These are phyloP conservation scores for Colletotrichum truncatum DNA, from an alignment of 2,329 filamentous ascomycete genomes.

Conservation along the genomic window DNA sequence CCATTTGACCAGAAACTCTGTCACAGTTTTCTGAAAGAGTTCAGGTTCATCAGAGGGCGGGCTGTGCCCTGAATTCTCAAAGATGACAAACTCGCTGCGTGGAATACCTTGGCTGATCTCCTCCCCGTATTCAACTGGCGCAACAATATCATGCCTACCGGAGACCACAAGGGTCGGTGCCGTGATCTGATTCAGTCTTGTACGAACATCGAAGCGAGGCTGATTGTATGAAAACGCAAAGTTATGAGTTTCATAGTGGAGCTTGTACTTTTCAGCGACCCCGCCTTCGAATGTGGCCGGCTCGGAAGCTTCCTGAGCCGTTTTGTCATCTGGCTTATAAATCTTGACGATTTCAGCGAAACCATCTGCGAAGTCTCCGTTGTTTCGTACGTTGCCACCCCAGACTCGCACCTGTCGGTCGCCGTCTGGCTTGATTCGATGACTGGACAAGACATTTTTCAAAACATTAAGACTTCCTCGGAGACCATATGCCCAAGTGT, in stretches of 20 bases:
- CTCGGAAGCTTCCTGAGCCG: neutral
- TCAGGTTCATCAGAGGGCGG: slow-evolving; percentile 34
- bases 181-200: slow-evolving; percentile 28
- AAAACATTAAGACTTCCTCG: slow-evolving; percentile 26
- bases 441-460: slow-evolving; percentile 24
- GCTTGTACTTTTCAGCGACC: neutral
- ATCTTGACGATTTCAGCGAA: slow-evolving; percentile 33
- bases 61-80: slow-evolving; percentile 35
- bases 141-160: slow-evolving; percentile 34
- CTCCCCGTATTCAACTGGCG: slow-evolving; percentile 32
- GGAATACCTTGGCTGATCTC: slow-evolving; percentile 31
- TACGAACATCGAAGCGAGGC: slow-evolving; percentile 35
- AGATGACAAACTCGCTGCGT: slow-evolving; percentile 32
- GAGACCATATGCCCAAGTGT: slow-evolving; percentile 34
- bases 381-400: slow-evolving; percentile 30
- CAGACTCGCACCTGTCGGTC: slow-evolving; percentile 33
- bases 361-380: slow-evolving; percentile 30
- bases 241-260: slow-evolving; percentile 36
- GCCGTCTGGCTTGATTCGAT: slow-evolving; percentile 28
- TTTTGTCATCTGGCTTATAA: slow-evolving; percentile 21
- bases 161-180: slow-evolving; percentile 33
- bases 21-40: slow-evolving; percentile 25
- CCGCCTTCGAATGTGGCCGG: neutral
- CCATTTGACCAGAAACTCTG: slow-evolving; percentile 20
- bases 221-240: slow-evolving; percentile 34